These are phyloP conservation scores for Penicillium crystallinum DNA, from an alignment of 495 filamentous ascomycete genomes.

Conservation along the genomic window DNA sequence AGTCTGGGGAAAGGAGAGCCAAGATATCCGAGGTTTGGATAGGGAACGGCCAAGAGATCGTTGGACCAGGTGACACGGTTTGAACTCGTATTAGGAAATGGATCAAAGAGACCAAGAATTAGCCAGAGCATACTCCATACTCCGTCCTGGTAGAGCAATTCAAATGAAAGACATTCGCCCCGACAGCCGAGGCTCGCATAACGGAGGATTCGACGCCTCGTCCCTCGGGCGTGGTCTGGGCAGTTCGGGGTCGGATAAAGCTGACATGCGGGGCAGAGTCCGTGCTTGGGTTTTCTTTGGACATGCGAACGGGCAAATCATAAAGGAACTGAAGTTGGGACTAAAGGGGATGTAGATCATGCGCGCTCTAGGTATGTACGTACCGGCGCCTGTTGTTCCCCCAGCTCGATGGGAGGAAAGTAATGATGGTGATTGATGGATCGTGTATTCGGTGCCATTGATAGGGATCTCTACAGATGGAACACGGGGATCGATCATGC, in stretches of 20 bases:
- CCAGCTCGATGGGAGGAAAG: slow-evolving; percentile 69
- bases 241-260: neutral
- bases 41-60: neutral
- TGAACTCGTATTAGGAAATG: neutral
- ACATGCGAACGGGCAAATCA: neutral
- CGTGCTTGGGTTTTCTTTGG: slow-evolving; percentile 1
- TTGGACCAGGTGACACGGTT: neutral
- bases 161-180: slow-evolving; percentile 1
- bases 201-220: neutral
- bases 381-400: slow-evolving; percentile 90
- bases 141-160: neutral
- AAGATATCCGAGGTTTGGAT: neutral
- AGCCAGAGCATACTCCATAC: neutral
- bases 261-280: slow-evolving; percentile 1
- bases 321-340: neutral
- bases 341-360: slow-evolving; percentile 9
- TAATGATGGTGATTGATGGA: slow-evolving; percentile 80
- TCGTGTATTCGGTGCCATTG: slow-evolving; percentile 62
- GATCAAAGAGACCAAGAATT: neutral
- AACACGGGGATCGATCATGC: slow-evolving; percentile 72
- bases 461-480: slow-evolving; percentile 62
- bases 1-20: neutral
- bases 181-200: slow-evolving; percentile 1
- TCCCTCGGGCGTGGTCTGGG: slow-evolving; percentile 1
- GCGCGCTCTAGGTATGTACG: slow-evolving; percentile 13